Base-by-base conservation (phyloP, 2,329 filamentous ascomycete species). In the Monosporascus ibericus region DNA sequence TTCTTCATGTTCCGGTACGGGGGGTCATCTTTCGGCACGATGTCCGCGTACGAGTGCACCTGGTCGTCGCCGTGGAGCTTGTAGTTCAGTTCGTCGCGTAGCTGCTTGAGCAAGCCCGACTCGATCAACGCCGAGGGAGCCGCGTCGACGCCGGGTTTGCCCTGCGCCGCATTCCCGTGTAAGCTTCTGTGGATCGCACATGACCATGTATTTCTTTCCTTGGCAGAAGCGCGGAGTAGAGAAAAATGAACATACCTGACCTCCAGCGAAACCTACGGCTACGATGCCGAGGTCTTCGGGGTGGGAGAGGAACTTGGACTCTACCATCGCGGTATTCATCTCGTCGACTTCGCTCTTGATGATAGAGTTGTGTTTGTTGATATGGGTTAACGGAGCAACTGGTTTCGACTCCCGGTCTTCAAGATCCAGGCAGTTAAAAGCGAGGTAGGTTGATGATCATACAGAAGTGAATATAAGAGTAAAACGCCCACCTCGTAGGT, bases 1-100 rank as follows among this genome's bases (percentile, higher is more conserved):
- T 92, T 92, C 83, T 96, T 96, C 94, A 99, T 99, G 73, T 83
- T 83, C 54, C 92, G 88, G 79, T 89, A 83, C 57, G 88, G 85
- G 8, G 90, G 88, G 72, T 96, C 92, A 6, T 70, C 69, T 34
- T 75, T 67, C 30, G 90, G 90, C 40, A 88, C 78, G 30, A 92
- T 77, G 57, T 92, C 85, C 51, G 82, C 75, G 76, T 96, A 97
- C 60, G 82, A 79, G 75, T 96, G 90, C 37, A 96, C 89, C 55
- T 80, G 75, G 66, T 86, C 78, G 72, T 97, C 90, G 72, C 92
- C 90, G 72, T 89, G 81, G 58, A 97, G 82, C 58, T 86, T 87
- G 81, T 95, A 96, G 68, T 88, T 87, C 24, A 97, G 85, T 65
- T 97, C 92, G 40, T 90, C 79, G 65, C 82, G 80, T 54, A 99